These are phyloP conservation scores for Colletotrichum eleusines DNA, from an alignment of 2,329 filamentous ascomycete species.

Conservation along the genomic window DNA sequence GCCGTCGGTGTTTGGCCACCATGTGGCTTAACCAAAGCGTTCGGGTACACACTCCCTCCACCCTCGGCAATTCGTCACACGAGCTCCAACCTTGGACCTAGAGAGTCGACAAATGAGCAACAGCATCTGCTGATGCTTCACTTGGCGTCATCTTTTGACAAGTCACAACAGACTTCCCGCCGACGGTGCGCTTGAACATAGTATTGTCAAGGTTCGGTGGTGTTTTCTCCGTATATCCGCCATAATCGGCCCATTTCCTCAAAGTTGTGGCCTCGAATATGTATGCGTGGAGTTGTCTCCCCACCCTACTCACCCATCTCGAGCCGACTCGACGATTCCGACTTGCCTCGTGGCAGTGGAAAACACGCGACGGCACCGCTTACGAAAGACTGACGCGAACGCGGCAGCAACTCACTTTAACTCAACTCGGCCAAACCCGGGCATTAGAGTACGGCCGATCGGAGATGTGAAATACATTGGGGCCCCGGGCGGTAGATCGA, in stretches of 20 bases:
- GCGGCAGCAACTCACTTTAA: not conserved
- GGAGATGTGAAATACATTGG: not conserved
- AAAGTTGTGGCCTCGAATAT: not conserved
- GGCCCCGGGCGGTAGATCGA: too few species aligned
- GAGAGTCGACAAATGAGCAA: not conserved
- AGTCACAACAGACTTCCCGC: not conserved
- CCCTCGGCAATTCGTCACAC: conserved; percentile 14
- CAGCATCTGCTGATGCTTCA: not conserved
- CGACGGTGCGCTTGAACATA: not conserved
- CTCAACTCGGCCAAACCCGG: not conserved
- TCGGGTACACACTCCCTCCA: conserved; percentile 10
- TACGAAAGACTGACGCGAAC: not conserved
- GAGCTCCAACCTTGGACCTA: conserved; percentile 1
- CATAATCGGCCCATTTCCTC: not conserved
- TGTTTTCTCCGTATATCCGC: not conserved
- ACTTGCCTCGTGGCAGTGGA: conserved; percentile 1
- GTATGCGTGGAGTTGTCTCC: not conserved
- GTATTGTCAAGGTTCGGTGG: not conserved
- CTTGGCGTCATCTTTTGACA: not conserved
- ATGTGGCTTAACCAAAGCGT: not conserved
- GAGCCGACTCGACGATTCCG: conserved; percentile 1
- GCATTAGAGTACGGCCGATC: not conserved
- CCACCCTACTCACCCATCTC: not conserved
- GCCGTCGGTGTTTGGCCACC: not conserved
- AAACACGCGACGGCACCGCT: conserved; percentile 2